Conservation (phyloP, 345 rosid genomes). For the Eucalyptus marginata region DNA sequence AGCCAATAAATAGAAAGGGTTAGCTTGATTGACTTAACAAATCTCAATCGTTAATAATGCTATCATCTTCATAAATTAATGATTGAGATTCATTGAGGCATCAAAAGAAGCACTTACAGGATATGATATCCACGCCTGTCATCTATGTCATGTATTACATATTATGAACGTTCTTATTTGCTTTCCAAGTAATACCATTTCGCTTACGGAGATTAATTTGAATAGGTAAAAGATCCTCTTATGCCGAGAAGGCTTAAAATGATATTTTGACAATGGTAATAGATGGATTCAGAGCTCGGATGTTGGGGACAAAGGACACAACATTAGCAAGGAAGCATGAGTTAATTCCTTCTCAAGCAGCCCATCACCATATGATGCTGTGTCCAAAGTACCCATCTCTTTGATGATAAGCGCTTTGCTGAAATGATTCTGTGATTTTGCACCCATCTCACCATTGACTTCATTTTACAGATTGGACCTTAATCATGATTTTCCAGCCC, state of each 20-base stretch:
- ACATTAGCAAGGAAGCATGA: neutral
- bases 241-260: neutral
- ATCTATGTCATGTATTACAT: neutral
- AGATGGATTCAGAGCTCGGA: neutral
- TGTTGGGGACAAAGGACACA: neutral
- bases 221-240: neutral
- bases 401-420: neutral
- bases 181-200: neutral
- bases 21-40: neutral
- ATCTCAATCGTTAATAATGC: neutral
- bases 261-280: neutral
- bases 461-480: neutral
- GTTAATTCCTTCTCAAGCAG: neutral
- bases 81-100: neutral
- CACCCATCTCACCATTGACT: neutral
- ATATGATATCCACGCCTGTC: rapidly evolving
- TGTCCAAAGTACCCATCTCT: neutral
- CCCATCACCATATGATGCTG: neutral
- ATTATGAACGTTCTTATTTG: neutral
- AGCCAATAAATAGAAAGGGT: rapidly evolving
- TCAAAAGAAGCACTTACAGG: neutral
- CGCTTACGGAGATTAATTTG: neutral
- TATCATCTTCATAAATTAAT: neutral
- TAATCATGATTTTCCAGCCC: neutral
- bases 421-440: neutral